These are phyloP conservation scores for Thuidium tamariscinum DNA, from an alignment of 225 moss, liverwort and hornwort species.

Conservation along the genomic window DNA sequence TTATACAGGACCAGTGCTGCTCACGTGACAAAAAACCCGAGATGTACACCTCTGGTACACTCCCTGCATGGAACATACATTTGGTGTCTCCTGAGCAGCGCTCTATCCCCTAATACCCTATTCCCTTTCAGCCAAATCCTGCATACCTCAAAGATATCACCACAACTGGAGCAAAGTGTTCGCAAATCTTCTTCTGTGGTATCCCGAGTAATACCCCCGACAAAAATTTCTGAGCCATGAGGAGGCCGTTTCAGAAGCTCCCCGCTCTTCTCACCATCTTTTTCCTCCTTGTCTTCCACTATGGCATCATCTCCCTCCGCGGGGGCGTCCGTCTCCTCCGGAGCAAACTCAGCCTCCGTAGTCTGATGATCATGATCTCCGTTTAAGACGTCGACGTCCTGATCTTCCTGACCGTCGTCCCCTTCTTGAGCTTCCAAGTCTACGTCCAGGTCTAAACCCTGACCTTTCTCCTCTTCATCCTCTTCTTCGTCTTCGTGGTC, in stretches of 20 bases:
- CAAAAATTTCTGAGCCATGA: slow-evolving; percentile 98
- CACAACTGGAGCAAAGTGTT: slow-evolving; percentile 82
- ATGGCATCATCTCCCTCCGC: slow-evolving; percentile 37
- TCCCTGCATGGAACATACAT: background rate
- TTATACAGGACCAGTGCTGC: background rate
- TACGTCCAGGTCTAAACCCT: slow-evolving; percentile 57
- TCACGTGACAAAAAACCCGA: background rate
- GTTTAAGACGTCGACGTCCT: slow-evolving; percentile 50
- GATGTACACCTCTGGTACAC: background rate
- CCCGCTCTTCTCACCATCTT: slow-evolving; percentile 79
- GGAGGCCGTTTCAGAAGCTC: slow-evolving; percentile 97
- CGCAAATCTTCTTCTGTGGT: slow-evolving; percentile 94
- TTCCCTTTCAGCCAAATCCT: background rate
- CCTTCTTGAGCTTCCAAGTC: slow-evolving; percentile 76
- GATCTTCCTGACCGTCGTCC: slow-evolving; percentile 67
- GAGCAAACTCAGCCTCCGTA: slow-evolving; percentile 36
- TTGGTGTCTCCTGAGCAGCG: background rate
- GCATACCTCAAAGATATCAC: slow-evolving; percentile 90
- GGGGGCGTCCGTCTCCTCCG: slow-evolving; percentile 44
- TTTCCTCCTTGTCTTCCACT: slow-evolving; percentile 70
- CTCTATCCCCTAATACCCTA: background rate
- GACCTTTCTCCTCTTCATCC: slow-evolving; percentile 40
- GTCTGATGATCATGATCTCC: slow-evolving; percentile 61
- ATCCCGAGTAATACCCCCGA: slow-evolving; percentile 95
- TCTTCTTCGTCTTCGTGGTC: slow-evolving; percentile 56